Conservation (phyloP, 345 rosid species). For the Lepidium africanum region DNA sequence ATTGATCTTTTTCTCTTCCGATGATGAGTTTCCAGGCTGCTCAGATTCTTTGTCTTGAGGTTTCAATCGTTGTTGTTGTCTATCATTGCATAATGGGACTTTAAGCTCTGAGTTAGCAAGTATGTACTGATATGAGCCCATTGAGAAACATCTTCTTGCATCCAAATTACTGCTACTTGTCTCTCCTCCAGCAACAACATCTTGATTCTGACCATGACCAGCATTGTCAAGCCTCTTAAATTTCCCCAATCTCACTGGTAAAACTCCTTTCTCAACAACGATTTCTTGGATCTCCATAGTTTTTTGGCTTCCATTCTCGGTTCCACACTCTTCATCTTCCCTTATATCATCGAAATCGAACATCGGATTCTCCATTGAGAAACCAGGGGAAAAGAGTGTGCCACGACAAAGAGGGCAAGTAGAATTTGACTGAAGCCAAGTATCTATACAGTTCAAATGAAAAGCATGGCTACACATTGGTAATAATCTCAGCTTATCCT, state of each 20-base stretch:
- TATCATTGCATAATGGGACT: conserved; percentile 38
- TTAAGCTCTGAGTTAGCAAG: conserved; percentile 58
- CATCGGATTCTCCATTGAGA: conserved; percentile 60
- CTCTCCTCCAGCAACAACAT: conserved; percentile 50
- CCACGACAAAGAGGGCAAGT: conserved; percentile 82
- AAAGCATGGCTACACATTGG: conserved; percentile 89
- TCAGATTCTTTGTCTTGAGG: conserved; percentile 23
- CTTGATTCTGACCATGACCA: conserved; percentile 3
- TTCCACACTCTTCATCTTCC: conserved; percentile 46
- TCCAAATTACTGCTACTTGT: conserved; percentile 78
- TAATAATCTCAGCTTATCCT: conserved; percentile 74
- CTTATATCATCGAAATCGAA: conserved; percentile 61
- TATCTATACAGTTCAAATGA: conserved; percentile 74
- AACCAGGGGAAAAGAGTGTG: conserved; percentile 58
- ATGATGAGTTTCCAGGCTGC: conserved; percentile 31
- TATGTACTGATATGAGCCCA: conserved; percentile 84
- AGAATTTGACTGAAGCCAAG: conserved; percentile 81
- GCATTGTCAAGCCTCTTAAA: conserved; percentile 43
- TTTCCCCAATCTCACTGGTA: conserved; percentile 78
- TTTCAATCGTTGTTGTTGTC: background rate
- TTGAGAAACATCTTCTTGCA: conserved; percentile 78
- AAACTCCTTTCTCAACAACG: conserved; percentile 51
- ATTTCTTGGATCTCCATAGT: conserved; percentile 52
- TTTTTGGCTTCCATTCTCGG: conserved; percentile 43
- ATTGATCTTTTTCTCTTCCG: conserved; percentile 52